Conservation (phyloP, 495 filamentous ascomycete genomes). For the Trichoderma parareesei region DNA sequence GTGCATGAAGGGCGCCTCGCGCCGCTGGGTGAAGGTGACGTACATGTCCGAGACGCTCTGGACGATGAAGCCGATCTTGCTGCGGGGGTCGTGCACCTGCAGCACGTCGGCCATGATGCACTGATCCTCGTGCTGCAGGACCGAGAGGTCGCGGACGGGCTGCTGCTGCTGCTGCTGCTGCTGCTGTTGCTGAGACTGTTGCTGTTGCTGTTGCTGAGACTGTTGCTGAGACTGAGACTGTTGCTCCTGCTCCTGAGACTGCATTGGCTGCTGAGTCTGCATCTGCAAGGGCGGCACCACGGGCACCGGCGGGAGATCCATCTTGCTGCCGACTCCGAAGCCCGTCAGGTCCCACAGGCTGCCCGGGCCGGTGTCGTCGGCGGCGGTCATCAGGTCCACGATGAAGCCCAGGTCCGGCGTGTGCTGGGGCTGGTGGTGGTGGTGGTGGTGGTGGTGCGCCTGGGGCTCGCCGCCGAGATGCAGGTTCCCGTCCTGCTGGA, state of each 20-base stretch:
- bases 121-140: background rate
- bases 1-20: conserved; percentile 10
- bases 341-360: conserved; percentile 10
- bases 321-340: conserved; percentile 13
- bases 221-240: background rate
- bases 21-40: background rate
- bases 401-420: conserved; percentile 12
- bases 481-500: background rate
- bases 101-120: conserved; percentile 2
- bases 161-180: background rate
- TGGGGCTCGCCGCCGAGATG: background rate
- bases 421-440: too few relatives aligned
- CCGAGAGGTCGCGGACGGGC: conserved; percentile 9
- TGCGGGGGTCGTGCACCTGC: conserved; percentile 11
- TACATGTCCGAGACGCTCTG: background rate
- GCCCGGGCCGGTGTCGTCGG: conserved; percentile 6
- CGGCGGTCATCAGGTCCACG: conserved; percentile 12
- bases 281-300: conserved; percentile 2
- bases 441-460: background rate
- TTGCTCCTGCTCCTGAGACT: background rate
- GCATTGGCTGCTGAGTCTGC: background rate
- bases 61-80: conserved; percentile 10
- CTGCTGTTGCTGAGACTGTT: background rate
- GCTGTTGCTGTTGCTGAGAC: background rate
- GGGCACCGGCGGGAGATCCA: conserved; percentile 5